Evolutionary conservation across 805 yeast species (phyloP).

Genomic region (Hemisphaericaspora nanyangensis): DNA sequence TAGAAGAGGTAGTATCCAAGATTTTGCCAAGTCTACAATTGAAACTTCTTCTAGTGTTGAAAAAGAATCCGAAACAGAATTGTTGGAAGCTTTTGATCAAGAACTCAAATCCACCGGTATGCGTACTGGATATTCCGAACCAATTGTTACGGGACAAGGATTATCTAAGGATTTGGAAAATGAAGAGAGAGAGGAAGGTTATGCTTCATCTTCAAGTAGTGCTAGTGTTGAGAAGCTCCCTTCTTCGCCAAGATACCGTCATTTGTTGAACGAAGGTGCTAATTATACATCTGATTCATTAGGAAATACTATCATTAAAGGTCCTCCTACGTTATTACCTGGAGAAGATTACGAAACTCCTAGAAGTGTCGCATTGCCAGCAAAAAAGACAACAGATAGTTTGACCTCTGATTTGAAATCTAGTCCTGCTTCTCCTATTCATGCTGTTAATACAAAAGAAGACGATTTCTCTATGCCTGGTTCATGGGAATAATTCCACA

Average conservation of each 20-base stretch:
- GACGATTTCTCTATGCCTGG: constrained; percentile 8
- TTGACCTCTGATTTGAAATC: background rate
- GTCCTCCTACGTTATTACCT: background rate
- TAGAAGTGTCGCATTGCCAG: background rate
- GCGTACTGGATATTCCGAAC: background rate
- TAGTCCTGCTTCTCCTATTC: background rate
- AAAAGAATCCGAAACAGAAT: background rate
- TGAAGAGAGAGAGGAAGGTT: background rate
- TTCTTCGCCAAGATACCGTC: background rate
- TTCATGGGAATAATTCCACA: constrained; percentile 5
- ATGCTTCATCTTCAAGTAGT: background rate
- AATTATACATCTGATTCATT: constrained; percentile 3
- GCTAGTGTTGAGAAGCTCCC: background rate
- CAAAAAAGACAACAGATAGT: background rate
- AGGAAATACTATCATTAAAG: background rate
- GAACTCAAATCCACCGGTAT: background rate
- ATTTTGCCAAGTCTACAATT: background rate
- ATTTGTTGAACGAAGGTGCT: background rate
- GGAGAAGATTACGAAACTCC: background rate
- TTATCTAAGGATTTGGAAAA: background rate
- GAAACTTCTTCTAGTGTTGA: background rate
- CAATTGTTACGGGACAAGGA: background rate
- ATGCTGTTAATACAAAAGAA: background rate
- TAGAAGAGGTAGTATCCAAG: background rate
- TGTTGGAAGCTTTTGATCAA: background rate